Evolutionary conservation across 1,139 yeast genomes (phyloP).

Genomic region (Candida neerlandica): DNA sequence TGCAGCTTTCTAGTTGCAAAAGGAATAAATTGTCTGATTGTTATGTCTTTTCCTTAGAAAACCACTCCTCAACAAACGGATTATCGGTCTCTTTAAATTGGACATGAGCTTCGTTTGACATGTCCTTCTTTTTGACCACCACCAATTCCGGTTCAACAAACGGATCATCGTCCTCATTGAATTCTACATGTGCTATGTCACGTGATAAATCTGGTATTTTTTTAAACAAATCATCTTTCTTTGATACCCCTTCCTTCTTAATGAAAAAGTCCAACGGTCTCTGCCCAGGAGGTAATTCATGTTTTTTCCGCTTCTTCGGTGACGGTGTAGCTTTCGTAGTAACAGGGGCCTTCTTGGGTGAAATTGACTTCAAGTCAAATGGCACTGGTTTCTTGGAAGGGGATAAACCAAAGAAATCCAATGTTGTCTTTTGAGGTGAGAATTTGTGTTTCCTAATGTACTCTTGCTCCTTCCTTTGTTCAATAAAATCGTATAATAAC

Average conservation of each 20-base stretch:
- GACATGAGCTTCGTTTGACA: background rate
- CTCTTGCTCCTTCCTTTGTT: slow-evolving; percentile 8
- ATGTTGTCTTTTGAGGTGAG: slow-evolving; percentile 14
- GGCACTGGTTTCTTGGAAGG: slow-evolving; percentile 9
- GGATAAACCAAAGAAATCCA: slow-evolving; percentile 12
- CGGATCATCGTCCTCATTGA: slow-evolving; percentile 1
- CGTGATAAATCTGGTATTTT: slow-evolving; percentile 3
- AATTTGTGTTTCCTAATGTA: slow-evolving; percentile 8
- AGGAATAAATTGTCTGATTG: background rate
- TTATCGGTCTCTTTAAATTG: background rate
- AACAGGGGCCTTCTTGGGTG: slow-evolving; percentile 4
- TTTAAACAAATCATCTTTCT: background rate
- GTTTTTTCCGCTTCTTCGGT: slow-evolving; percentile 2
- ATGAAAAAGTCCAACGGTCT: slow-evolving; percentile 9
- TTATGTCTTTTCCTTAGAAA: background rate
- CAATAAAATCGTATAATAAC: slow-evolving; percentile 14
- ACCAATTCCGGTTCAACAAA: background rate
- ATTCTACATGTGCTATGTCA: background rate
- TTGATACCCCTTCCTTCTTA: background rate
- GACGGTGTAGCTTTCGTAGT: slow-evolving; percentile 1
- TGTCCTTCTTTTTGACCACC: no score
- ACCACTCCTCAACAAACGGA: slow-evolving; percentile 6
- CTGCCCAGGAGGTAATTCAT: slow-evolving; percentile 6
- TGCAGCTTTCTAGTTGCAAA: background rate
- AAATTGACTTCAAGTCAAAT: background rate